These are phyloP conservation scores for Arabidopsis thaliana DNA, from an alignment of 345 rosid genomes.

Conservation along the genomic window TAIR10.1 NC_003074.8:16270001-16270500, in stretches of 20 bases:
- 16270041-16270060: too few relatives aligned
- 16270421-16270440: conserved; percentile 19
- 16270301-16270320: background rate
- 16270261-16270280: background rate
- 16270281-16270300: conserved; percentile 1
- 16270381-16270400: conserved; percentile 30
- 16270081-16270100: background rate
- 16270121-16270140: background rate
- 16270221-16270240: background rate
- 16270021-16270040: too few relatives aligned
- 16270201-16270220: background rate
- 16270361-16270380: conserved; percentile 24
- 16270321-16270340: background rate
- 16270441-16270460: conserved; percentile 1
- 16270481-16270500: too few relatives aligned
- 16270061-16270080: too few relatives aligned
- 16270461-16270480: too few relatives aligned
- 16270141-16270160: background rate
- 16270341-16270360: conserved; percentile 16
- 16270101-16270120: background rate
- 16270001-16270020: too few relatives aligned
- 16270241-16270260: background rate
- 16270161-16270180: background rate
- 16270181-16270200: background rate
- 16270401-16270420: background rate